These are phyloP conservation scores for Balakata baccata DNA, from an alignment of 345 rosid species.

Conservation along the genomic window DNA sequence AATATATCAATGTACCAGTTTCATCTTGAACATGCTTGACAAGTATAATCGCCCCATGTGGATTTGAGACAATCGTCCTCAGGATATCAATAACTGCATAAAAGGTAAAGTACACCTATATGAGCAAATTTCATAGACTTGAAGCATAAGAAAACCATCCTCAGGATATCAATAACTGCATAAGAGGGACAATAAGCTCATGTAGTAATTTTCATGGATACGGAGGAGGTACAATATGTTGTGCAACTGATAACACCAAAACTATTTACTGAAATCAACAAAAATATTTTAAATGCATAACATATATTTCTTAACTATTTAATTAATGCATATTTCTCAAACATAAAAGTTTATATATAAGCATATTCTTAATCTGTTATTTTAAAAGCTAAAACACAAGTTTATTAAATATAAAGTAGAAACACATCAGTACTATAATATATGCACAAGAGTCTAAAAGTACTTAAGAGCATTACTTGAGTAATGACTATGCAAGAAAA, in stretches of 20 bases:
- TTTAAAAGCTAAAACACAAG: not conserved
- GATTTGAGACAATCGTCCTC: conserved; percentile 83
- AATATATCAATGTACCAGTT: conserved; percentile 52
- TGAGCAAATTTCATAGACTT: not conserved
- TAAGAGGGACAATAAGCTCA: conserved; percentile 8
- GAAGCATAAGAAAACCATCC: conserved; percentile 66
- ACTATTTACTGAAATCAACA: not conserved
- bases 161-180: conserved; percentile 80
- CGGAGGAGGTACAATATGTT: not conserved
- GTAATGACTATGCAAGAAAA: not conserved
- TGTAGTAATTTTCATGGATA: not conserved
- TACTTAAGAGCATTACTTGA: too few species aligned
- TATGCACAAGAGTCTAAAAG: not conserved
- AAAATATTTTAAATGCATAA: not conserved
- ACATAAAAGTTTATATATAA: not conserved
- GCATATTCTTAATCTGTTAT: not conserved
- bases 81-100: conserved; percentile 78
- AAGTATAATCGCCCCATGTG: conserved; percentile 71
- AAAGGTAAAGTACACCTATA: conserved; percentile 5
- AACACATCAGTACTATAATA: not conserved
- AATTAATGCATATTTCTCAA: not conserved
- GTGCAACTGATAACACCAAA: not conserved
- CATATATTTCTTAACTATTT: not conserved
- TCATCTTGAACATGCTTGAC: conserved; percentile 53
- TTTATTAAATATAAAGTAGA: not conserved